Conservation (phyloP, 2,329 filamentous ascomycete genomes). For the Aspergillus alliaceus region DNA sequence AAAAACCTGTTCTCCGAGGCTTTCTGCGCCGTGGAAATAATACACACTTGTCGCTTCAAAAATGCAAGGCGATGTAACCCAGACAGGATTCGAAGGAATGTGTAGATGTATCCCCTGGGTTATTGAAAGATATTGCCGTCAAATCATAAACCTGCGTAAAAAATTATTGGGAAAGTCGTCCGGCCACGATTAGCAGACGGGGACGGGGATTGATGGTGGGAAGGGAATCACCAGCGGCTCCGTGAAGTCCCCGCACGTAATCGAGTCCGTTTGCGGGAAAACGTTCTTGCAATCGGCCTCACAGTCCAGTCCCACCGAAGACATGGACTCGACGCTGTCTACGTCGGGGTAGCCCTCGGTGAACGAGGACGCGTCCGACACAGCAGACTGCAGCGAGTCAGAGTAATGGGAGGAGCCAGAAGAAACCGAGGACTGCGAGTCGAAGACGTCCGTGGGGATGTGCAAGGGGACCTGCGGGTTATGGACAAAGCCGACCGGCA, state of each 20-base stretch:
- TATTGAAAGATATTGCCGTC: constrained; percentile 11
- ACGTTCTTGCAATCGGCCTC: constrained; percentile 31
- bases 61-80: constrained; percentile 13
- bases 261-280: constrained; percentile 27
- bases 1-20: constrained; percentile 16
- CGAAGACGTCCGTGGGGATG: constrained; percentile 33
- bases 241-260: constrained; percentile 27
- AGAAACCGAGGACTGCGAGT: constrained; percentile 39
- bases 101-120: neutral
- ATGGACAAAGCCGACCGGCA: constrained; percentile 36
- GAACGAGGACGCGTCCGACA: constrained; percentile 40
- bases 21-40: constrained; percentile 15
- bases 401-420: constrained; percentile 37
- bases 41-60: constrained; percentile 15
- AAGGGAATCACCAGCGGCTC: constrained; percentile 29
- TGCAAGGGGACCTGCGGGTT: constrained; percentile 37
- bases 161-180: neutral
- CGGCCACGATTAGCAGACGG: constrained; percentile 27
- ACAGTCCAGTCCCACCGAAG: constrained; percentile 34
- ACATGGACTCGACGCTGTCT: constrained; percentile 35
- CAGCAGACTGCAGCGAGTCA: constrained; percentile 40
- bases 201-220: constrained; percentile 24
- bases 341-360: constrained; percentile 39
- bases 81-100: constrained; percentile 7
- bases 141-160: constrained; percentile 22